phyloP scores from a whole-genome alignment of 1,284 basidiomycete species.

The Chiua sp. region DNA sequence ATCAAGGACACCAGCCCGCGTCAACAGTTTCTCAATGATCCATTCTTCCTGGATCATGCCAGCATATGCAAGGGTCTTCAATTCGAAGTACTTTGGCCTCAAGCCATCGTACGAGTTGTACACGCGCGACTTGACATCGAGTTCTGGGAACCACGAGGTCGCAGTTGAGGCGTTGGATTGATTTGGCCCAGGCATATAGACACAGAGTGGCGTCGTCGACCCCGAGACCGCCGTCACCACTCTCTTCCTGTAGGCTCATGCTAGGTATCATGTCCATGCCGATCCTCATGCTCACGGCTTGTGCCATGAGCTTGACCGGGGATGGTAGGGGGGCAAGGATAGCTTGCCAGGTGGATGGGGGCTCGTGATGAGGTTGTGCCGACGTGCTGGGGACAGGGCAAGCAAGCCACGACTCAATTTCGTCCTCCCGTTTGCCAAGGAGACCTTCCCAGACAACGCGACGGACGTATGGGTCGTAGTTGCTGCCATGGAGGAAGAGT shows the following conservation, averaged over 20 bases:
- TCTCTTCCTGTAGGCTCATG: not conserved
- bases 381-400: slow-evolving; percentile 54
- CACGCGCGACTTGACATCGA: slow-evolving; percentile 45
- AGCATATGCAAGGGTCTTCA: slow-evolving; percentile 86
- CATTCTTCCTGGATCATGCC: slow-evolving; percentile 69
- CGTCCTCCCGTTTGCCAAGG: slow-evolving; percentile 63
- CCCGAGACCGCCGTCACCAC: slow-evolving; percentile 27
- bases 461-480: slow-evolving; percentile 90
- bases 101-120: not conserved
- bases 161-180: slow-evolving; percentile 80
- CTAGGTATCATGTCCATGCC: not conserved
- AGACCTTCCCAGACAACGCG: slow-evolving; percentile 88
- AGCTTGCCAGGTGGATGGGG: slow-evolving; percentile 28
- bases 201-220: slow-evolving; percentile 73
- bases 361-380: not conserved
- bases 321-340: slow-evolving; percentile 29
- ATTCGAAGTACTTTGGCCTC: slow-evolving; percentile 59
- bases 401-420: slow-evolving; percentile 64
- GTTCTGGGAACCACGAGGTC: slow-evolving; percentile 77
- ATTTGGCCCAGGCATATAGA: slow-evolving; percentile 77
- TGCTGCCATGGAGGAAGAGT: slow-evolving; percentile 72
- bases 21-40: slow-evolving; percentile 82
- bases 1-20: slow-evolving; percentile 81
- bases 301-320: not conserved
- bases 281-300: not conserved